Conservation (phyloP, 108 stramenopile genomes). For the Cyclotella cryptica region DNA sequence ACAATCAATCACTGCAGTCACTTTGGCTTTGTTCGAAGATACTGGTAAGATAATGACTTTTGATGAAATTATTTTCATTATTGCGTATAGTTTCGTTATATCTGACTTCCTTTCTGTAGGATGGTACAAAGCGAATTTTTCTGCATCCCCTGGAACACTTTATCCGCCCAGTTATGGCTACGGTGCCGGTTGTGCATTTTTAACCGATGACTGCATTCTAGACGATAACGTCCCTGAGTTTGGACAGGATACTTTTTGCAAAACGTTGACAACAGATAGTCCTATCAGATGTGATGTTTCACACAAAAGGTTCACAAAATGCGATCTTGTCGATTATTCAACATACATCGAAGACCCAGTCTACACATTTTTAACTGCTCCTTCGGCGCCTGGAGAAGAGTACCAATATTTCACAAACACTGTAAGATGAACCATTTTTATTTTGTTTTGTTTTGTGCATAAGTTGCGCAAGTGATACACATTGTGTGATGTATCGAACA, state of each 20-base stretch:
- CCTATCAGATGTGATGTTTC: constrained; percentile 22
- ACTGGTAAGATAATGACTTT: background rate
- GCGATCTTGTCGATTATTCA: constrained; percentile 39
- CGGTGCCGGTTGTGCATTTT: constrained; percentile 35
- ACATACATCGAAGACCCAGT: constrained; percentile 20
- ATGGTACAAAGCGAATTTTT: constrained; percentile 44
- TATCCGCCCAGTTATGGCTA: constrained; percentile 27
- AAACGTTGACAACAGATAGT: constrained; percentile 12
- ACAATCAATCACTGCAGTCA: constrained; percentile 26
- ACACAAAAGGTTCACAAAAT: constrained; percentile 17
- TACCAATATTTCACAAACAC: constrained; percentile 32
- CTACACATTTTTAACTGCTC: constrained; percentile 13
- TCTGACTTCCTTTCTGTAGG: constrained; percentile 4
- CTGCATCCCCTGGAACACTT: constrained; percentile 16
- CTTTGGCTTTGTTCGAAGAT: constrained; percentile 28
- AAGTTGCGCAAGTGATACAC: background rate
- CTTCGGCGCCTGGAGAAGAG: constrained; percentile 2
- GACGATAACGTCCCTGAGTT: constrained; percentile 22
- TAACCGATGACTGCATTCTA: constrained; percentile 29
- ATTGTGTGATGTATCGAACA: background rate
- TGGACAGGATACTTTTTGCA: constrained; percentile 25
- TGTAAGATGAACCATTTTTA: background rate
- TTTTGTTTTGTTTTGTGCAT: background rate
- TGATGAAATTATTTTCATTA: background rate
- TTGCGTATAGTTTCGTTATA: background rate